A percentile compares a stretch with the other conserved stretches of the same genome.
phyloP scores from a whole-genome alignment of 805 yeast genomes.

The Ogataea polymorpha region DNA sequence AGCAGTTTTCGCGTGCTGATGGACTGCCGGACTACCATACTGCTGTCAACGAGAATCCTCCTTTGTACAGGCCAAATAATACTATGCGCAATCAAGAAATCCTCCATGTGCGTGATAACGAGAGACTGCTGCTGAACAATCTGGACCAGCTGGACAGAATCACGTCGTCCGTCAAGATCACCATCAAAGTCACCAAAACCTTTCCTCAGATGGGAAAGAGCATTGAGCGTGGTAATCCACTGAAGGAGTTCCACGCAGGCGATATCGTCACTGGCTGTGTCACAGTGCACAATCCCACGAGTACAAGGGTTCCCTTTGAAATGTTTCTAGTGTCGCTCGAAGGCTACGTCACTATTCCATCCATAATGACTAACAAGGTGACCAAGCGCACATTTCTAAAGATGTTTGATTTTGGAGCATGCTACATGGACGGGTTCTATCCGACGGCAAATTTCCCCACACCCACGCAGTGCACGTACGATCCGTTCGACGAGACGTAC shows the following conservation, averaged over 20 bases:
- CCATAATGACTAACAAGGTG: constrained; percentile 4
- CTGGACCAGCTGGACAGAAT: constrained; percentile 19
- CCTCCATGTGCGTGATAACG: constrained; percentile 12
- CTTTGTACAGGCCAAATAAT: neutral
- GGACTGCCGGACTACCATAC: constrained; percentile 16
- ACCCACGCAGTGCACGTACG: constrained; percentile 15
- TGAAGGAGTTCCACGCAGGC: constrained; percentile 60
- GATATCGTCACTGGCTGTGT: constrained; percentile 59
- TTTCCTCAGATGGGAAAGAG: constrained; percentile 33
- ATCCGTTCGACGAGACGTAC: constrained; percentile 25
- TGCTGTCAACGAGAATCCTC: constrained; percentile 12
- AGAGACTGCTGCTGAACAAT: constrained; percentile 24
- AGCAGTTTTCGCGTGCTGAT: constrained; percentile 3
- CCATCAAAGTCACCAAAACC: constrained; percentile 38
- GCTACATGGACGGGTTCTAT: constrained; percentile 41
- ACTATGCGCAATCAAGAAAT: neutral
- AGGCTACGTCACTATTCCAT: constrained; percentile 36
- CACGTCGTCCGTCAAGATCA: constrained; percentile 20
- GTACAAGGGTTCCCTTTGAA: constrained; percentile 46
- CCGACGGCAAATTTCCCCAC: constrained; percentile 23
- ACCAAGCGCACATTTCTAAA: constrained; percentile 37
- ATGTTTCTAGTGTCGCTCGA: constrained; percentile 57
- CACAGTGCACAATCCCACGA: constrained; percentile 38
- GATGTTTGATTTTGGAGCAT: constrained; percentile 47
- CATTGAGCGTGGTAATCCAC: constrained; percentile 28